A percentile compares a stretch with the other conserved stretches of the same genome.
Conservation (phyloP, 345 rosid species). For the Camelina hispida region DNA sequence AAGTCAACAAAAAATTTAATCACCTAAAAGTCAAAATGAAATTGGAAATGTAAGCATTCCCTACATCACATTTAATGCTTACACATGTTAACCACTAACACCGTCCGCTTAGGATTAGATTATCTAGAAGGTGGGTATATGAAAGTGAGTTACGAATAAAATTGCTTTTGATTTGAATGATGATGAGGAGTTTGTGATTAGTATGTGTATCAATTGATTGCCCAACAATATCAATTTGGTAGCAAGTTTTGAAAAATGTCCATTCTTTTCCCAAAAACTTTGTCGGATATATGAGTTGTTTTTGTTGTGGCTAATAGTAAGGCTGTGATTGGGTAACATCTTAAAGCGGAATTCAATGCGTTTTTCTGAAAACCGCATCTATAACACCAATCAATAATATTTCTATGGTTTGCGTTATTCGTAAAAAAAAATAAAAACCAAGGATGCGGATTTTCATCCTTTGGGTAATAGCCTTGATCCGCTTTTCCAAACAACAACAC, state of each 20-base stretch:
- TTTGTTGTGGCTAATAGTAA: not conserved
- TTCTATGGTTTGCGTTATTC: too few species aligned
- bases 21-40: constrained; percentile 29
- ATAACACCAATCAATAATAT: too few species aligned
- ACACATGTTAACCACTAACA: constrained; percentile 27
- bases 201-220: not conserved
- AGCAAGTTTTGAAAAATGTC: not conserved
- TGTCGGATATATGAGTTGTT: constrained; percentile 5
- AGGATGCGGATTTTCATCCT: too few species aligned
- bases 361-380: too few species aligned
- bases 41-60: constrained; percentile 39
- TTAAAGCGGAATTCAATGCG: too few species aligned
- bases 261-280: not conserved
- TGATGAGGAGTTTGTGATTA: not conserved
- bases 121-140: not conserved
- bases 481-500: too few species aligned
- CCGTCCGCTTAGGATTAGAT: not conserved
- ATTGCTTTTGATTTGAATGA: not conserved
- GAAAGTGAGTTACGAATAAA: not conserved
- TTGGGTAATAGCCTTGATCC: too few species aligned
- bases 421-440: too few species aligned
- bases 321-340: too few species aligned
- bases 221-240: not conserved
- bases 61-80: constrained; percentile 36
- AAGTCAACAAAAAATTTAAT: constrained; percentile 37